Conservation (phyloP, 345 rosid genomes). For the Salix koriyanagi region DNA sequence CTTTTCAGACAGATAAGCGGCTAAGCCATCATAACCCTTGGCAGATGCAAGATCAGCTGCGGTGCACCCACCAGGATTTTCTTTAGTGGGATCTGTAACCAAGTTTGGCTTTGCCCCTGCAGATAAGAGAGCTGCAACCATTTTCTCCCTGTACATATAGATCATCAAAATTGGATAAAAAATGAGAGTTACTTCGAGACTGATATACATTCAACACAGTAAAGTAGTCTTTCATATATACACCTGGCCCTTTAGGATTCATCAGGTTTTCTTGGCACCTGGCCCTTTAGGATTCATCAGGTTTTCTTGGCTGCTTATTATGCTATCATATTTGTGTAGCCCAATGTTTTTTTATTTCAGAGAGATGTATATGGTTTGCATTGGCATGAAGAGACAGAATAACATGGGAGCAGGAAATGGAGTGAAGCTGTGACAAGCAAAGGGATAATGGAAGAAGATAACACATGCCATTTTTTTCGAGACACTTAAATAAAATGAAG, state of each 20-base stretch:
- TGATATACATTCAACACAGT: background rate
- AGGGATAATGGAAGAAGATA: background rate
- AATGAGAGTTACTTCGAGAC: background rate
- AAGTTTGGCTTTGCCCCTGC: conserved; percentile 82
- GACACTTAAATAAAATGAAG: background rate
- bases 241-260: background rate
- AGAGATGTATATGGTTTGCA: background rate
- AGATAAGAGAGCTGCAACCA: conserved; percentile 86
- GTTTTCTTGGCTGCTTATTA: background rate
- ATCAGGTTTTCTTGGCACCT: background rate
- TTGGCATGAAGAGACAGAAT: background rate
- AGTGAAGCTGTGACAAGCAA: background rate
- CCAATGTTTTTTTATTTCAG: background rate
- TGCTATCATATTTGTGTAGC: background rate
- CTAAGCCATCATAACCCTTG: conserved; percentile 74
- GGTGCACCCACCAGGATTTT: conserved; percentile 67
- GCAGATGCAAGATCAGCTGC: conserved; percentile 83
- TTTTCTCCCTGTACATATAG: conserved; percentile 65
- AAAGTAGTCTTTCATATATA: background rate
- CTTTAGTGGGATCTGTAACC: conserved; percentile 77
- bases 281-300: background rate
- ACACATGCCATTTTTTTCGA: background rate
- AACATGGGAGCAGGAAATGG: background rate
- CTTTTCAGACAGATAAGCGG: conserved; percentile 86
- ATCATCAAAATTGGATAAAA: conserved; percentile 8